These are phyloP conservation scores for Tripterygium wilfordii DNA, from an alignment of 177 flowering plant species.

Conservation along the genomic window DNA sequence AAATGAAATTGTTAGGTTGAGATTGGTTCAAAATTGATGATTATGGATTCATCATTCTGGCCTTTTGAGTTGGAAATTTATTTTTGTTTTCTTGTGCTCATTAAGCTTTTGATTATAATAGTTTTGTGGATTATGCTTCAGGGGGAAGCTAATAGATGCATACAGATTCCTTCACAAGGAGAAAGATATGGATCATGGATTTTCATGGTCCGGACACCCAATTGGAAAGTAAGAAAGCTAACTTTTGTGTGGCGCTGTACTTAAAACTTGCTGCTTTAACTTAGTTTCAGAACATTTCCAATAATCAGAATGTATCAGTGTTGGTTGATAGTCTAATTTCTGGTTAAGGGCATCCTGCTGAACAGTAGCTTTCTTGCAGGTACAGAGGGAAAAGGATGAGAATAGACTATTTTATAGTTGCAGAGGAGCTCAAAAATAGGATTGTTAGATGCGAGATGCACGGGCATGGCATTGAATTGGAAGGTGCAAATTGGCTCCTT, in stretches of 20 bases:
- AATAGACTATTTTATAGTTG: constrained; percentile 80
- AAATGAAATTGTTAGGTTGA: too few relatives aligned
- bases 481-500: constrained; percentile 46
- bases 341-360: too few relatives aligned
- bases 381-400: constrained; percentile 96
- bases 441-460: constrained; percentile 81
- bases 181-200: constrained; percentile 74
- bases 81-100: neutral
- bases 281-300: too few relatives aligned
- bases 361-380: constrained; percentile 31
- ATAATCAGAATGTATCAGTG: too few relatives aligned
- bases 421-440: constrained; percentile 67
- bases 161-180: constrained; percentile 73
- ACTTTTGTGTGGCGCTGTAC: too few relatives aligned
- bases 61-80: neutral
- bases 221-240: constrained; percentile 82
- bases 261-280: too few relatives aligned
- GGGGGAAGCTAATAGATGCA: constrained; percentile 87
- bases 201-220: constrained; percentile 98
- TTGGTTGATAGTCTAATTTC: too few relatives aligned
- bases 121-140: constrained; percentile 20
- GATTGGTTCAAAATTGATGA: too few relatives aligned
- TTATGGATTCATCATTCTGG: neutral
- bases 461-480: constrained; percentile 83
- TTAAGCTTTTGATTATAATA: too few relatives aligned